Percentiles rank a stretch among this genome's conserved stretches.
phyloP scores from a whole-genome alignment of 2,329 filamentous ascomycete species.

The Talaromyces sp. region DNA sequence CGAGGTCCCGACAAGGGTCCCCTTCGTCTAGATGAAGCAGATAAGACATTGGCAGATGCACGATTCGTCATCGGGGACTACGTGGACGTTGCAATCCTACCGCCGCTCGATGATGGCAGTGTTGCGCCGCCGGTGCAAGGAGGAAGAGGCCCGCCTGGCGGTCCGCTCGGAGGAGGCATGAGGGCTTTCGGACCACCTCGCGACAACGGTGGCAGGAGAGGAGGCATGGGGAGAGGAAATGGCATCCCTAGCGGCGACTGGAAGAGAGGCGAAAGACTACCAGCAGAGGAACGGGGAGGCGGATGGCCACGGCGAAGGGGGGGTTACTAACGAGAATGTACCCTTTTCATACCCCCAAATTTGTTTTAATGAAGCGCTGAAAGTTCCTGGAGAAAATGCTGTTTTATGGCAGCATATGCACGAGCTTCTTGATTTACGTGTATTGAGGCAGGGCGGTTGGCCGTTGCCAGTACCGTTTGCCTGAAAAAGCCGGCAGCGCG shows the following conservation, averaged over 20 bases:
- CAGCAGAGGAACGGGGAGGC: conserved; percentile 28
- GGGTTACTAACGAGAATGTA: conserved; percentile 25
- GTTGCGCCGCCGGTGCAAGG: conserved; percentile 60
- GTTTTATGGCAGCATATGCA: background rate
- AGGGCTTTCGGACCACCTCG: conserved; percentile 37
- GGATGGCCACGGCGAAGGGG: conserved; percentile 40
- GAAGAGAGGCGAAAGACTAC: conserved; percentile 45
- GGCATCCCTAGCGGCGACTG: conserved; percentile 45
- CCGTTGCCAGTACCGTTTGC: background rate
- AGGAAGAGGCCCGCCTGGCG: conserved; percentile 38
- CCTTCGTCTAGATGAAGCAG: conserved; percentile 49
- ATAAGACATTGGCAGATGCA: conserved; percentile 70
- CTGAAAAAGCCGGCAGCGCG: background rate
- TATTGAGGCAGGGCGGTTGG: background rate
- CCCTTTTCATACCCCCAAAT: background rate
- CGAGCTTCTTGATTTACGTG: background rate
- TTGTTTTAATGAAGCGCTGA: background rate
- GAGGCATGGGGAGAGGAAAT: conserved; percentile 38
- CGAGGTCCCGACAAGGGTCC: conserved; percentile 41
- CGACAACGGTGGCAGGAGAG: conserved; percentile 38
- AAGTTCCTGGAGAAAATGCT: background rate
- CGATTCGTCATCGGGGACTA: conserved; percentile 88
- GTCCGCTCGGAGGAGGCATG: conserved; percentile 38
- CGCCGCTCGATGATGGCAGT: conserved; percentile 68
- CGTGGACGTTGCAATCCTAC: conserved; percentile 74